Percentiles rank a stretch among this genome's conserved stretches.
phyloP scores from a whole-genome alignment of 2,329 filamentous ascomycete genomes.

The Geoglossum cookeanum region DNA sequence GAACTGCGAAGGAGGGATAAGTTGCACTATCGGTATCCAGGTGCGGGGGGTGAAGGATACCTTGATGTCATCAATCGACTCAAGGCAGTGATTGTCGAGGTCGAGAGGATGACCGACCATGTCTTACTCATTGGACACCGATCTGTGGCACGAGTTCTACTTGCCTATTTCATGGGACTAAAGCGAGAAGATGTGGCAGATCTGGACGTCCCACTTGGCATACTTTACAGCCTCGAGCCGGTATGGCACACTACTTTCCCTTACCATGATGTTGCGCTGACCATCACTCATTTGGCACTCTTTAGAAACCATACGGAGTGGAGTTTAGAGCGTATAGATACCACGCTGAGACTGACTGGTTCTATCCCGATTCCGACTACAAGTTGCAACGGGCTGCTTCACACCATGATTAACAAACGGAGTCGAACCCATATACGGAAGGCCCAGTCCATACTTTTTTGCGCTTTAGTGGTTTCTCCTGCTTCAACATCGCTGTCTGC shows the following conservation, averaged over 20 bases:
- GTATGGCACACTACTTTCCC: conserved; percentile 14
- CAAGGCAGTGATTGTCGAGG: conserved; percentile 86
- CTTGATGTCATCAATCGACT: conserved; percentile 92
- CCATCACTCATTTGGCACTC: neutral
- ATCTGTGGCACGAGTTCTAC: conserved; percentile 74
- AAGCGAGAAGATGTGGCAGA: conserved; percentile 83
- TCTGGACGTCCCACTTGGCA: conserved; percentile 80
- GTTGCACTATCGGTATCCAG: conserved; percentile 89
- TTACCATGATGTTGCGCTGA: neutral
- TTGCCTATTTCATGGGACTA: conserved; percentile 92
- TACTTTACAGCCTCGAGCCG: conserved; percentile 86
- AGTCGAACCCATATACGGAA: neutral
- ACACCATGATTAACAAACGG: neutral
- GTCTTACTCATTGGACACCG: conserved; percentile 83
- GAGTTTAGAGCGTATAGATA: conserved; percentile 94
- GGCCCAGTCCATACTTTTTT: neutral
- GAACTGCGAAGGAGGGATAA: conserved; percentile 65
- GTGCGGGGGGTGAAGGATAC: conserved; percentile 88
- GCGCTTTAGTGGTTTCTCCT: neutral
- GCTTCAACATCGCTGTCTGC: neutral
- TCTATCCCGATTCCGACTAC: conserved; percentile 73
- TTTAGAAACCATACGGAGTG: conserved; percentile 75
- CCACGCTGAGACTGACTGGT: conserved; percentile 58
- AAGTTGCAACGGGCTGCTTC: conserved; percentile 40
- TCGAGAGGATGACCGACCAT: conserved; percentile 93